Evolutionary conservation across 352 stramenopile genomes (phyloP).

Genomic region (Phytophthora fragariae): DNA sequence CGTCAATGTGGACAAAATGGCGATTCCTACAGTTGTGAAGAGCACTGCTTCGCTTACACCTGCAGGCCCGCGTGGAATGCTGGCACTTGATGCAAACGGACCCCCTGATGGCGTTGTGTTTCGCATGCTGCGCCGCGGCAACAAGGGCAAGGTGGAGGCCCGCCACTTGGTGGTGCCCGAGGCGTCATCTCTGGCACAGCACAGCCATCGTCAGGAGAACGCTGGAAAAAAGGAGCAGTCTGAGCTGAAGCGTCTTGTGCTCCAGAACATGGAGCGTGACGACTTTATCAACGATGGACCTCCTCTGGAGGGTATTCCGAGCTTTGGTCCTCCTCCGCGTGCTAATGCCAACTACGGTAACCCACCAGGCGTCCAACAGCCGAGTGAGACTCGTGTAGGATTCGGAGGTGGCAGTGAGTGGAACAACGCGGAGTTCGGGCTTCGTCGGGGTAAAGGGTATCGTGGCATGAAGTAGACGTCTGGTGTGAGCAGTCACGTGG

Average conservation of each 20-base stretch:
- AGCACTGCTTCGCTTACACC: conserved; percentile 36
- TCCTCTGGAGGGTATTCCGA: conserved; percentile 27
- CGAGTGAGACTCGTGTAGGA: conserved; percentile 48
- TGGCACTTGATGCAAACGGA: conserved; percentile 40
- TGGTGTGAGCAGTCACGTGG: neutral
- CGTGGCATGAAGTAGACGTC: conserved; percentile 61
- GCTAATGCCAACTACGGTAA: conserved; percentile 33
- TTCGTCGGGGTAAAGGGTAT: conserved; percentile 73
- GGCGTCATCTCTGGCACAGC: conserved; percentile 93
- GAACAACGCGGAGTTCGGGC: conserved; percentile 88
- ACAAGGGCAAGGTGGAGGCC: conserved; percentile 97
- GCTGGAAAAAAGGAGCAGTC: conserved; percentile 87
- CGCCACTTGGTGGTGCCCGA: conserved; percentile 94
- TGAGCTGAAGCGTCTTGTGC: conserved; percentile 88
- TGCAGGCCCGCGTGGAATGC: conserved; percentile 16
- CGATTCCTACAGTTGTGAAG: conserved; percentile 85
- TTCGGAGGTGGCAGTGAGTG: conserved; percentile 78
- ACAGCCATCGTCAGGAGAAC: conserved; percentile 89
- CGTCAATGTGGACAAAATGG: conserved; percentile 91
- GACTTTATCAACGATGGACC: conserved; percentile 63
- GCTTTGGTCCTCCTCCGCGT: conserved; percentile 31
- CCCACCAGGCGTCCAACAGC: conserved; percentile 26
- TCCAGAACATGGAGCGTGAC: conserved; percentile 89
- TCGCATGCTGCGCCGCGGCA: conserved; percentile 95
- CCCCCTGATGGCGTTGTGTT: conserved; percentile 82